Evolutionary conservation across 1,284 basidiomycete genomes (phyloP).

Genomic region (Ganoderma lucidum): DNA sequence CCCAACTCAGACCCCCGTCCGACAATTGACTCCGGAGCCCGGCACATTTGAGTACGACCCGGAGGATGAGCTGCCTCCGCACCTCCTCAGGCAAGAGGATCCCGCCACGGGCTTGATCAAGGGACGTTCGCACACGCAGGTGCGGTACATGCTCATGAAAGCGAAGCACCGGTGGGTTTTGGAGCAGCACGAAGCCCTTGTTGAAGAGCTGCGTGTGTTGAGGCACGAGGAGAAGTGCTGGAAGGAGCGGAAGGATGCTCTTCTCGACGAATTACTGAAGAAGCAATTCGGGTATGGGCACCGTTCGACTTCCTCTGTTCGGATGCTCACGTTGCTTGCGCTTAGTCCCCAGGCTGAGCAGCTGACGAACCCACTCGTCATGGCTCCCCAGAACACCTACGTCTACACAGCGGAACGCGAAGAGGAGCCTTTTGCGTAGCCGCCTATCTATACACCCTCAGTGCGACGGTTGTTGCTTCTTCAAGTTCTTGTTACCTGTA

Average conservation of each 20-base stretch:
- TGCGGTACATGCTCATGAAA: constrained; percentile 80
- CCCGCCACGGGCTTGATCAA: constrained; percentile 64
- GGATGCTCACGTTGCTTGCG: background rate
- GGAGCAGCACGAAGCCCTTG: constrained; percentile 66
- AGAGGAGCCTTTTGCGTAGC: constrained; percentile 25
- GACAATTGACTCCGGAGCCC: constrained; percentile 37
- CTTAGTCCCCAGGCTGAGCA: constrained; percentile 35
- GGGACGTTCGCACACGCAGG: constrained; percentile 67
- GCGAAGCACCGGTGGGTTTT: constrained; percentile 73
- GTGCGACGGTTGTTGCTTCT: background rate
- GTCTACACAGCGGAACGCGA: constrained; percentile 28
- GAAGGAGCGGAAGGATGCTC: constrained; percentile 42
- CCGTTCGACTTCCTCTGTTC: background rate
- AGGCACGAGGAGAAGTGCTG: constrained; percentile 55
- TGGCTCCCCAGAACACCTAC: constrained; percentile 36
- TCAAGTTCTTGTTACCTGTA: constrained; percentile 15
- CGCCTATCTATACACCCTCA: background rate
- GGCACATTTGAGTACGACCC: constrained; percentile 35
- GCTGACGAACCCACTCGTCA: constrained; percentile 34
- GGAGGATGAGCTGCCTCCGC: constrained; percentile 54
- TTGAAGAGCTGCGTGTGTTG: constrained; percentile 67
- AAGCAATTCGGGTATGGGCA: constrained; percentile 39
- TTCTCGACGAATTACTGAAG: constrained; percentile 40
- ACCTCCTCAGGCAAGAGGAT: constrained; percentile 57
- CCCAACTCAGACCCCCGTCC: constrained; percentile 19